Conservation (phyloP, 306 rosid species). For the Vigna angularis region DNA sequence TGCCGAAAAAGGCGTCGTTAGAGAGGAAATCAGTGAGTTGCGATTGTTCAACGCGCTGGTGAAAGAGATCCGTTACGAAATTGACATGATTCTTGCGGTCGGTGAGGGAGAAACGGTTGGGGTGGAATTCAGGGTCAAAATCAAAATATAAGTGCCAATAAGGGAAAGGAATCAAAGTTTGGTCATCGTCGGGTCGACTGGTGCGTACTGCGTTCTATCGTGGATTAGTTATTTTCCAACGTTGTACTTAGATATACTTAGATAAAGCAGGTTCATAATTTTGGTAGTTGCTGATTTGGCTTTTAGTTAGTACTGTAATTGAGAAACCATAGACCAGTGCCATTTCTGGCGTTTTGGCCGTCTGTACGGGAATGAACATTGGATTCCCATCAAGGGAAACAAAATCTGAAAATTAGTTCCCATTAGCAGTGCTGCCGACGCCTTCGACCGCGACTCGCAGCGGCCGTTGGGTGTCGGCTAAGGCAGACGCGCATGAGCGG, state of each 20-base stretch:
- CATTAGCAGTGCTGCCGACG: no score
- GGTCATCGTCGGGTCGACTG: constrained; percentile 48
- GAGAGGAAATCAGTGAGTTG: constrained; percentile 54
- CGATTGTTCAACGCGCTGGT: constrained; percentile 86
- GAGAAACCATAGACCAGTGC: not conserved
- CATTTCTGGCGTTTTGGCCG: not conserved
- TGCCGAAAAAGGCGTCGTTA: constrained; percentile 46
- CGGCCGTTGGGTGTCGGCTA: no score
- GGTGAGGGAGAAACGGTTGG: constrained; percentile 46
- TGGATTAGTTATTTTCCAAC: not conserved
- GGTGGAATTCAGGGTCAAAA: constrained; percentile 55
- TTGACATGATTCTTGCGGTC: constrained; percentile 69
- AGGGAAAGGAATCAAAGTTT: constrained; percentile 45
- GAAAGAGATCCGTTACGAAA: constrained; percentile 85
- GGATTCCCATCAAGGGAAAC: not conserved
- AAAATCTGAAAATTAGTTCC: not conserved
- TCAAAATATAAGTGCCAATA: constrained; percentile 46
- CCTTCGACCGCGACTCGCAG: no score
- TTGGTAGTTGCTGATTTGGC: not conserved
- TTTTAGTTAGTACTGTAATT: not conserved
- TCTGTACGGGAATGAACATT: not conserved
- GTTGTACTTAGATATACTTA: not conserved
- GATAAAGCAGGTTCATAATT: not conserved
- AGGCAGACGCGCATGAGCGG: no score
- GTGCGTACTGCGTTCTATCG: not conserved